Evolutionary conservation across 1,284 basidiomycete species (phyloP), one percentile per base, ranked within the genome.

Genomic region (Inonotus hispidus): DNA sequence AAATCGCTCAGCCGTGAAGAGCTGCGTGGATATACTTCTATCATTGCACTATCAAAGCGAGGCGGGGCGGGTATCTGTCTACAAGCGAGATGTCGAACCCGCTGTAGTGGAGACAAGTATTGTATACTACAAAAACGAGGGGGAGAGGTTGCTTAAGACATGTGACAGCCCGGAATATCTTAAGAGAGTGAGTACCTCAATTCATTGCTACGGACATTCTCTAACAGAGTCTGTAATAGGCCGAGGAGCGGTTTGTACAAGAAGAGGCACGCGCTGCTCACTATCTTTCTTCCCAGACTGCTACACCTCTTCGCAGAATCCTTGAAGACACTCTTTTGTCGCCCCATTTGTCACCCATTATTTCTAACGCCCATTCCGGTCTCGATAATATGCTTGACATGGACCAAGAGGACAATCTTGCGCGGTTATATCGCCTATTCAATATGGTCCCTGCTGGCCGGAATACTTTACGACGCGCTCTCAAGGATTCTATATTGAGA

Each of bases 201-300:
- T 52, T 52, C 11, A 53, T 37, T 58, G 53, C 55, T 56, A 64
- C 67, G 53, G 16, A 19, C 19, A 14, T 25, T 39, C 38, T 35
- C 8, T 19, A n/a, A 7, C 27, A 13, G 16, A 27, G 57, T 25
- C n/a, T 37, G 11, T 16, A 45, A 2, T 73, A 98, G 92, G 92
- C 88, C 21, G 93, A 98, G 73, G 75, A 78, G 56, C 87, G 95
- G 11, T 82, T 99, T 61, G 79, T 84, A 16, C 88, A 93, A 43
- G 97, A 99, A 73, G 85, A 92, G 37, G 87, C 87, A 35, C 84
- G 97, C 37, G 88, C 90, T n/a, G 83, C 91, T 56, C 90, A 96
- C 69, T 99, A 98, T 71, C 82, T 99, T 29, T 88, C 89, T 21
- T 82, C 86, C 1, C 79, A 85, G 60, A 97, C 95, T 0, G 82